Conservation (phyloP, 345 rosid genomes). For the Lepidium sativum region DNA sequence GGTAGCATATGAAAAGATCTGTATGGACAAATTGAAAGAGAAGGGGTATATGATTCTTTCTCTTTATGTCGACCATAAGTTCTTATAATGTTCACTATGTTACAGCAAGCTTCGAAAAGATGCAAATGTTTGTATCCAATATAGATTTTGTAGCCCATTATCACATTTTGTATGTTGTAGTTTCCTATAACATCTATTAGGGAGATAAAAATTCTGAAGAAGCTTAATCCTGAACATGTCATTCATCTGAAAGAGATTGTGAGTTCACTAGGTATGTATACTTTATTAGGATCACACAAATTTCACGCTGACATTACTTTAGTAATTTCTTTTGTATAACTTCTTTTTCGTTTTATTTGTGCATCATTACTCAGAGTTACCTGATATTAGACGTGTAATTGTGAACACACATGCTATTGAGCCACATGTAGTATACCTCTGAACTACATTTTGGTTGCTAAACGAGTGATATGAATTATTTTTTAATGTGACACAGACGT, state of each 20-base stretch:
- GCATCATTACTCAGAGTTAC: too few relatives aligned
- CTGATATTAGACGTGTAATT: too few relatives aligned
- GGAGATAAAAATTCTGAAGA: conserved; percentile 46
- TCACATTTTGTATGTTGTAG: conserved; percentile 25
- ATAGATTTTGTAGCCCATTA: neutral
- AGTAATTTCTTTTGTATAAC: neutral
- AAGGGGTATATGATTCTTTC: conserved; percentile 52
- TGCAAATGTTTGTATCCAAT: neutral
- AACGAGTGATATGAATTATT: too few relatives aligned
- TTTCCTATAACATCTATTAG: conserved; percentile 48
- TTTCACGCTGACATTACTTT: neutral
- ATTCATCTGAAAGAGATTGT: too few relatives aligned
- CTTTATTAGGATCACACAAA: too few relatives aligned
- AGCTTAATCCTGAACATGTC: conserved; percentile 47
- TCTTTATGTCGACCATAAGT: neutral
- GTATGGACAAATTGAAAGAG: conserved; percentile 98
- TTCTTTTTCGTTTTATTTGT: too few relatives aligned
- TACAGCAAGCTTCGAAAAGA: neutral
- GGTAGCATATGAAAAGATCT: conserved; percentile 86
- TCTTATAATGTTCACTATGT: neutral
- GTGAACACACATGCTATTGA: too few relatives aligned
- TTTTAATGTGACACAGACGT: too few relatives aligned
- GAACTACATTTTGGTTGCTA: too few relatives aligned
- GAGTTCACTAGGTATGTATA: too few relatives aligned
- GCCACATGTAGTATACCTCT: too few relatives aligned